Evolutionary conservation across 257 asterid species (phyloP).

Genomic region (Solanum pennellii): DNA sequence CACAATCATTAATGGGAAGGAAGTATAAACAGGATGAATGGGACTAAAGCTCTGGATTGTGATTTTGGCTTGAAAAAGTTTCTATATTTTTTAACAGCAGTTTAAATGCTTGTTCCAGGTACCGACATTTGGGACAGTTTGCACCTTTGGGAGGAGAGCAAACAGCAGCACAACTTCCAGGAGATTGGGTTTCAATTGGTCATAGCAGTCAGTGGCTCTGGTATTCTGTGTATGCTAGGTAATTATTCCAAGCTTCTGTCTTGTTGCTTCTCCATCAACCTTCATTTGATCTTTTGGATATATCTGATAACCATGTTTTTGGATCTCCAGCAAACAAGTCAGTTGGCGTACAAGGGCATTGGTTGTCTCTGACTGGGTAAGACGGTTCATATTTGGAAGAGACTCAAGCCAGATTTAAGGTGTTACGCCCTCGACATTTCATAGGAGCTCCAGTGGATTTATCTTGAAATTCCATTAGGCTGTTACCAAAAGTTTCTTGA

Average conservation of each 20-base stretch:
- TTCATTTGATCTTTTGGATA: not conserved
- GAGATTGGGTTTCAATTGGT: conserved; percentile 98
- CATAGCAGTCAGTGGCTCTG: conserved; percentile 93
- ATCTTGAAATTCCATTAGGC: not conserved
- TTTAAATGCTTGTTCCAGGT: conserved; percentile 28
- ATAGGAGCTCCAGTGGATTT: not conserved
- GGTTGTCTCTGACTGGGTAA: conserved; percentile 82
- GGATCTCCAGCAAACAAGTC: conserved; percentile 65
- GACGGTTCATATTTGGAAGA: conserved; percentile 88
- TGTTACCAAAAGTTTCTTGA: not conserved
- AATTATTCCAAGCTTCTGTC: not conserved
- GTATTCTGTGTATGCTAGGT: conserved; percentile 98
- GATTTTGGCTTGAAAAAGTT: not conserved
- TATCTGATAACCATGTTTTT: not conserved
- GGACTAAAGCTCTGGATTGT: not conserved
- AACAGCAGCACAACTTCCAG: conserved; percentile 96
- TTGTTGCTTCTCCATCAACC: not conserved
- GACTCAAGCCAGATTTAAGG: conserved; percentile 77
- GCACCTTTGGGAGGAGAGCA: conserved; percentile 98
- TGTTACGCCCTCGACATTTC: not conserved
- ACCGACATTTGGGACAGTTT: conserved; percentile 92
- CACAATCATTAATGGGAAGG: not conserved
- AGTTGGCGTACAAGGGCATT: conserved; percentile 95
- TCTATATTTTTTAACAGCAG: not conserved
- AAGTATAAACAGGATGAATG: not conserved